Conservation (phyloP, 768 basidiomycete genomes). For the Candolleomyces eurysporus region DNA sequence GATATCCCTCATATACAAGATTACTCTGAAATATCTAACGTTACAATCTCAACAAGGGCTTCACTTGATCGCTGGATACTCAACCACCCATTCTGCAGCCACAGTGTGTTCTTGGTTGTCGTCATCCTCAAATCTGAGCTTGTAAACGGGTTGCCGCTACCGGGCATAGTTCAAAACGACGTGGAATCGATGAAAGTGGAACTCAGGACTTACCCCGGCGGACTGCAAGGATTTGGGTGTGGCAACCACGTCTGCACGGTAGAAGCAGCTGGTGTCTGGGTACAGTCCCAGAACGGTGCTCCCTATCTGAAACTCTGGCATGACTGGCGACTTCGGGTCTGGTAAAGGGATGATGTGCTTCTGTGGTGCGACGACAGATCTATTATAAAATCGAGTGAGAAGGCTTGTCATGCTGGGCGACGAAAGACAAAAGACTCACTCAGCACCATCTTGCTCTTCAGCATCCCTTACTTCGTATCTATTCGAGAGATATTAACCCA, state of each 20-base stretch:
- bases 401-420: neutral
- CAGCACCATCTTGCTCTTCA: constrained; percentile 78
- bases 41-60: constrained; percentile 5
- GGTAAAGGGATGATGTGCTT: constrained; percentile 78
- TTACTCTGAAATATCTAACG: constrained; percentile 6
- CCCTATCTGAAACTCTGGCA: constrained; percentile 69
- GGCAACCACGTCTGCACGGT: constrained; percentile 80
- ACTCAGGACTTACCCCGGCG: constrained; percentile 28
- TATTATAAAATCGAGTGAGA: neutral
- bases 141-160: constrained; percentile 54
- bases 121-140: constrained; percentile 86
- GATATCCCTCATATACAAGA: constrained; percentile 9
- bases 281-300: constrained; percentile 85
- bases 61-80: constrained; percentile 52
- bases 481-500: neutral
- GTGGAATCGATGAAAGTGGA: neutral
- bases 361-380: constrained; percentile 56
- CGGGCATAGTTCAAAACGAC: neutral
- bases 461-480: constrained; percentile 88
- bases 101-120: constrained; percentile 81
- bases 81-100: constrained; percentile 77
- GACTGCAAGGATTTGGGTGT: constrained; percentile 49
- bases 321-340: constrained; percentile 60
- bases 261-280: constrained; percentile 90
- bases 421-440: constrained; percentile 28